phyloP scores from a whole-genome alignment of 2,329 filamentous ascomycete genomes.

The Cordyceps cateniannulata region DNA sequence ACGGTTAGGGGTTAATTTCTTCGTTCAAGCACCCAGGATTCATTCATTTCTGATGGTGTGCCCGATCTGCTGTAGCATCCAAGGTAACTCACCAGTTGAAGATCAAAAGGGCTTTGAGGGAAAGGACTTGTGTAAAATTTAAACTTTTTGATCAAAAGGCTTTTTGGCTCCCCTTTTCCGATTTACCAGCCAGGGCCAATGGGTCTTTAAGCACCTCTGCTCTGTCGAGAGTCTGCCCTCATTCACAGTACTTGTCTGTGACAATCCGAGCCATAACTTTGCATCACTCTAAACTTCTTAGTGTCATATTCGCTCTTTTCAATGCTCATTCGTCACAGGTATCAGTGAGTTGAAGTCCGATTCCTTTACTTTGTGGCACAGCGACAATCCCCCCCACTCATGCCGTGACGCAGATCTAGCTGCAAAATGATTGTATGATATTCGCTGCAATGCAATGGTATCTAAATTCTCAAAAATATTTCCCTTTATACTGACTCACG shows the following conservation, averaged over 20 bases:
- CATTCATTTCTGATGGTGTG: background rate
- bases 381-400: background rate
- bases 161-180: background rate
- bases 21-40: background rate
- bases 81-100: too few relatives aligned
- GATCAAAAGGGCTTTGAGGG: too few relatives aligned
- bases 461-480: background rate
- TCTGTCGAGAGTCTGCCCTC: background rate
- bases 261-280: background rate
- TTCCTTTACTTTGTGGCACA: background rate
- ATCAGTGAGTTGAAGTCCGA: background rate
- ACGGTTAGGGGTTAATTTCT: background rate
- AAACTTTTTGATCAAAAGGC: too few relatives aligned
- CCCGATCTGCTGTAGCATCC: too few relatives aligned
- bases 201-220: background rate
- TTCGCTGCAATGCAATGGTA: slow-evolving; percentile 3
- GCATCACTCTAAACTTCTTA: background rate
- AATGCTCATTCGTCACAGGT: background rate
- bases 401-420: too few relatives aligned
- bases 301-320: background rate
- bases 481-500: background rate
- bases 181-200: background rate
- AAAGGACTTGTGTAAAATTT: too few relatives aligned
- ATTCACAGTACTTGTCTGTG: background rate
- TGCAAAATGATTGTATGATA: background rate